Conservation (phyloP, 306 rosid species). For the apple (Malus domestica) region DNA sequence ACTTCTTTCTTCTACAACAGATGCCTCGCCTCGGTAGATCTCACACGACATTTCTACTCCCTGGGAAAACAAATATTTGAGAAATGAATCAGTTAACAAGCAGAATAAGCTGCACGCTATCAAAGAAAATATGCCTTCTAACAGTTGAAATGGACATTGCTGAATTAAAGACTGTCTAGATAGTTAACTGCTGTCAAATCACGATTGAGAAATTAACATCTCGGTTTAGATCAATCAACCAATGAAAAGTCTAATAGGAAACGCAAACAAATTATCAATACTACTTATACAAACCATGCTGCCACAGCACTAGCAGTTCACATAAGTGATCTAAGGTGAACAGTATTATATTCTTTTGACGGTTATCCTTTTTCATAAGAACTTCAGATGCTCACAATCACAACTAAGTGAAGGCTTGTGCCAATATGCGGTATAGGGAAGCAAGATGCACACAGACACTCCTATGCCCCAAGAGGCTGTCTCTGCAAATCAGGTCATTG, state of each 20-base stretch:
- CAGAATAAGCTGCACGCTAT: no score
- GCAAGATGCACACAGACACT: not conserved
- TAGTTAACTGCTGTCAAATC: not conserved
- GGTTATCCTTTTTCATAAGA: not conserved
- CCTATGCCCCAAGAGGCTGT: not conserved
- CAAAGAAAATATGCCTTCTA: not conserved
- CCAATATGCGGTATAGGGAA: not conserved
- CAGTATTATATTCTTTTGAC: not conserved
- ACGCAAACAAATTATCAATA: not conserved
- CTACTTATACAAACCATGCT: no score
- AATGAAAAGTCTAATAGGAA: not conserved
- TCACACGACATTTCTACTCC: conserved; percentile 21
- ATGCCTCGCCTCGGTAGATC: not conserved
- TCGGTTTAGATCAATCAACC: not conserved
- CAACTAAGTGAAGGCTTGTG: not conserved
- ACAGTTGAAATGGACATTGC: not conserved
- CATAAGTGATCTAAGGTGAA: not conserved
- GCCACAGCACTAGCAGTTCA: not conserved
- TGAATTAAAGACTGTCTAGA: not conserved
- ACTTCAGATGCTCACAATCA: no score
- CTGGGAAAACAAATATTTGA: conserved; percentile 8
- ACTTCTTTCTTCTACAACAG: conserved; percentile 25
- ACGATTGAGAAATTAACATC: not conserved
- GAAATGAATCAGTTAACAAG: not conserved
- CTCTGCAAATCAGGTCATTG: not conserved